Conservation (phyloP, 257 asterid genomes). For the Anisodus acutangulus region DNA sequence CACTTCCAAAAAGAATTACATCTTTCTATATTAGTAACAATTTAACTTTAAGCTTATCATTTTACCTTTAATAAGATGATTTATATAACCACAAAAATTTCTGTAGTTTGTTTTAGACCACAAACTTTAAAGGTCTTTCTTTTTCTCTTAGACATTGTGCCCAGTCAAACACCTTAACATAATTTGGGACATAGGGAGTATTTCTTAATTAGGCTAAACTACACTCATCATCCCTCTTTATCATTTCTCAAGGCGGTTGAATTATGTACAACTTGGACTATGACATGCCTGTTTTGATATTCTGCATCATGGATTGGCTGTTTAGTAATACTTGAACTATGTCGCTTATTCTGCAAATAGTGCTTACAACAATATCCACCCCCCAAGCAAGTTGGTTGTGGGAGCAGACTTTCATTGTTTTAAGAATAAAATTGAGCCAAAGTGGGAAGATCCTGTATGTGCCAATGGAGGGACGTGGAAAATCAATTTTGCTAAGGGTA, state of each 20-base stretch:
- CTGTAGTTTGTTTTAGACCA: too few relatives aligned
- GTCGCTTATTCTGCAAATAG: constrained; percentile 45
- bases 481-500: constrained; percentile 51
- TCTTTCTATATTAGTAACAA: too few relatives aligned
- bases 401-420: constrained; percentile 86
- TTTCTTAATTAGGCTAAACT: constrained; percentile 1
- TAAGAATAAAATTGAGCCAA: constrained; percentile 80
- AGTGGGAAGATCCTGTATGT: constrained; percentile 97
- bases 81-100: too few relatives aligned
- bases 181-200: not conserved
- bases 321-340: constrained; percentile 17
- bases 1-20: too few relatives aligned
- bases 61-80: too few relatives aligned
- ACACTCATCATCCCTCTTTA: not conserved
- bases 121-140: too few relatives aligned
- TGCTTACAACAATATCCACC: constrained; percentile 74
- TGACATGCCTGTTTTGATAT: not conserved
- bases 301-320: not conserved
- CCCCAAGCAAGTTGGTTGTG: constrained; percentile 71
- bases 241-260: not conserved
- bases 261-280: not conserved
- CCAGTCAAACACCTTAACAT: too few relatives aligned
- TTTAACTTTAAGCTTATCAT: too few relatives aligned
- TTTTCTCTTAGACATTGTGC: too few relatives aligned
- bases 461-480: constrained; percentile 96